Conservation (phyloP, 2,329 filamentous ascomycete species). For the Colletotrichum camelliae region DNA sequence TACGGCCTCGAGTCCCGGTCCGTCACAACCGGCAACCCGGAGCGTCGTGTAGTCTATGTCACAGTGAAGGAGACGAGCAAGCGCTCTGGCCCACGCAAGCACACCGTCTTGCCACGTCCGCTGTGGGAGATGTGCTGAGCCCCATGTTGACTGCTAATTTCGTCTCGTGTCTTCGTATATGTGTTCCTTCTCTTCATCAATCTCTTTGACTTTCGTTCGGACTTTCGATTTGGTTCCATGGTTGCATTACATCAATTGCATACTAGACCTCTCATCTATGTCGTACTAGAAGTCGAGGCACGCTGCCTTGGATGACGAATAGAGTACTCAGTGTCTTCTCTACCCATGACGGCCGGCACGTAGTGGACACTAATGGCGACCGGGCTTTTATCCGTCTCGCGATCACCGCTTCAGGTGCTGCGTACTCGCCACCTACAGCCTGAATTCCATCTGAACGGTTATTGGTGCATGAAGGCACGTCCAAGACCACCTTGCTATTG, state of each 20-base stretch:
- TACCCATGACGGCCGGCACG: neutral
- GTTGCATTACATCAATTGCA: neutral
- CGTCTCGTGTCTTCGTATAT: neutral
- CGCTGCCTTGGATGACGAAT: neutral
- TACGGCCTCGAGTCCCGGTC: conserved; percentile 89
- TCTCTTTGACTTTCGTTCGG: neutral
- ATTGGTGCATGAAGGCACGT: too few species aligned
- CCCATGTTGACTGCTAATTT: neutral
- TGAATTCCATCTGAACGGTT: too few species aligned
- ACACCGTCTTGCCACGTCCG: conserved; percentile 59
- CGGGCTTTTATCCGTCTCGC: neutral
- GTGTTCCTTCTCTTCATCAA: neutral
- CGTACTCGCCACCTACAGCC: neutral
- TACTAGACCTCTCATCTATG: neutral
- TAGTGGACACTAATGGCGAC: neutral
- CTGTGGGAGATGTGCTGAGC: conserved; percentile 66
- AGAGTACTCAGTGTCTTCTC: neutral
- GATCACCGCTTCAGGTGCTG: neutral
- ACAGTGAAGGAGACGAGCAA: conserved; percentile 63
- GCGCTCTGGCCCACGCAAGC: conserved; percentile 22
- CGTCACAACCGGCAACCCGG: conserved; percentile 72
- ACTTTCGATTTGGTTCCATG: neutral
- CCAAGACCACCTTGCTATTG: too few species aligned
- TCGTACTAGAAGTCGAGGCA: neutral
- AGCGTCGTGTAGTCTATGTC: conserved; percentile 82